These are phyloP conservation scores for Mucor sp. DNA, from an alignment of 371 early-diverging fungal genomes.

Conservation along the genomic window DNA sequence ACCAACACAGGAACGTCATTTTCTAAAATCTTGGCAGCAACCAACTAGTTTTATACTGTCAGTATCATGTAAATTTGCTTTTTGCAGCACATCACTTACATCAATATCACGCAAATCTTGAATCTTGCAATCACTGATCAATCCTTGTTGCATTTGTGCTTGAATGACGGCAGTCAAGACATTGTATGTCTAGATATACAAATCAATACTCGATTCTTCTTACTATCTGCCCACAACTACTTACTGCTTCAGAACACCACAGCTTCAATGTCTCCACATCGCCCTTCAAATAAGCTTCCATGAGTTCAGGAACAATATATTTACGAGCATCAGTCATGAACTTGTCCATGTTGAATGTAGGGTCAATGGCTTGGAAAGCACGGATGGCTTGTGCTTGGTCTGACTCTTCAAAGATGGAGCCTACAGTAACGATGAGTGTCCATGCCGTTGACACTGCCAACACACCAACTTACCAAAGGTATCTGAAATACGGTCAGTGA, in stretches of 20 bases:
- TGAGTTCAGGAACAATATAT: constrained; percentile 94
- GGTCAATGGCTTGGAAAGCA: constrained; percentile 85
- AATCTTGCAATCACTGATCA: constrained; percentile 91
- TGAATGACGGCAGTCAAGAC: constrained; percentile 86
- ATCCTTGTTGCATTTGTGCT: constrained; percentile 84
- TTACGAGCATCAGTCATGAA: constrained; percentile 90
- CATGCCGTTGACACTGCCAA: not conserved
- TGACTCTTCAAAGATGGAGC: constrained; percentile 87
- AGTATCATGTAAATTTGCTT: not conserved
- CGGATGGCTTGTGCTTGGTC: constrained; percentile 92
- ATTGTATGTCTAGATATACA: constrained; percentile 70
- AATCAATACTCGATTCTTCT: not conserved
- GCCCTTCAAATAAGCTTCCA: constrained; percentile 91
- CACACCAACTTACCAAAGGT: constrained; percentile 56
- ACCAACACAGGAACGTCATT: constrained; percentile 90
- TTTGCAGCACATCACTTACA: constrained; percentile 29
- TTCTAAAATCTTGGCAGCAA: constrained; percentile 87
- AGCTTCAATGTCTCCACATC: constrained; percentile 81
- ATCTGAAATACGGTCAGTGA: constrained; percentile 76
- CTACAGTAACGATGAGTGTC: constrained; percentile 10
- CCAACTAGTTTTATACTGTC: constrained; percentile 33
- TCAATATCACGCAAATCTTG: constrained; percentile 93
- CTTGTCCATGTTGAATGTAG: constrained; percentile 80
- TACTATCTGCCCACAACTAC: constrained; percentile 8
- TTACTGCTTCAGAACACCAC: constrained; percentile 93